Evolutionary conservation across 169 alveolate species (phyloP).

Genomic region (Plasmodium gonderi): DNA sequence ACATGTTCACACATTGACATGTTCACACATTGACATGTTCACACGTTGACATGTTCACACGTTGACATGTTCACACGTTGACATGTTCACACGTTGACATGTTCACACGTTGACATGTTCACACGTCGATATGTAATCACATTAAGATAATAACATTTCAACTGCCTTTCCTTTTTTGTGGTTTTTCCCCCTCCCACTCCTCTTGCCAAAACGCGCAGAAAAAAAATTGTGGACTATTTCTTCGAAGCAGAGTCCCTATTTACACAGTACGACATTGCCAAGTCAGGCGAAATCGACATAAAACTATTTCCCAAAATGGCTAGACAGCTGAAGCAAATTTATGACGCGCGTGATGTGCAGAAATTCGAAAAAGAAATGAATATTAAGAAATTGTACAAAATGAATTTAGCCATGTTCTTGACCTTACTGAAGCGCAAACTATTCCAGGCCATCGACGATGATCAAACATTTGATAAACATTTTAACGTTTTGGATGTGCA

Average conservation of each 20-base stretch:
- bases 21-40: no score
- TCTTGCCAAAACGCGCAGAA: conserved; percentile 13
- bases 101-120: no score
- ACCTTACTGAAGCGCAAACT: conserved; percentile 45
- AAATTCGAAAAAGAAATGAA: conserved; percentile 53
- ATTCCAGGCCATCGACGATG: conserved; percentile 9
- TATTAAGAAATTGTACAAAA: conserved; percentile 20
- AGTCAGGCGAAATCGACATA: conserved; percentile 35
- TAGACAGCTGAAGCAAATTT: conserved; percentile 51
- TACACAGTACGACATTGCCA: conserved; percentile 15
- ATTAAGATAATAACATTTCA: no score
- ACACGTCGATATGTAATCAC: no score
- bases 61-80: no score
- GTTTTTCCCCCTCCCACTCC: not conserved
- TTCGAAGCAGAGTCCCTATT: conserved; percentile 33
- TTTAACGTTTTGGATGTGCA: conserved; percentile 43
- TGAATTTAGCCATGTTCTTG: conserved; percentile 49
- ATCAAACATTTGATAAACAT: conserved; percentile 15
- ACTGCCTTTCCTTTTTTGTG: not conserved
- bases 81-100: no score
- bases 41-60: no score
- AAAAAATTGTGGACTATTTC: conserved; percentile 38
- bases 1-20: no score
- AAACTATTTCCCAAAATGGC: conserved; percentile 53
- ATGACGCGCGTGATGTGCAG: conserved; percentile 13